A percentile compares a stretch with the other conserved stretches of the same genome.
phyloP scores from a whole-genome alignment of 305 asterid species.

The Solanum hybrid region DNA sequence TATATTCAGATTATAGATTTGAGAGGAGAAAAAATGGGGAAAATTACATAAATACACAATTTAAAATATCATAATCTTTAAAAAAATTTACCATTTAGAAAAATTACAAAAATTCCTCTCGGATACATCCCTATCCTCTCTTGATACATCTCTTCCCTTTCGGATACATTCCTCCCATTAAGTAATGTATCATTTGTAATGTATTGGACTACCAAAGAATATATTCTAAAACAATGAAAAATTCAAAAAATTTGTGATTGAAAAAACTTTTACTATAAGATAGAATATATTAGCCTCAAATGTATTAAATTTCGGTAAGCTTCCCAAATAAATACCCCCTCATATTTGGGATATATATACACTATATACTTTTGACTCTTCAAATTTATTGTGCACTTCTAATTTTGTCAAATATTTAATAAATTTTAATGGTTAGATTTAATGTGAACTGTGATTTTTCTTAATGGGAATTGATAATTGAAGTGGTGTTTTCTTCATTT shows the following conservation, averaged over 20 bases:
- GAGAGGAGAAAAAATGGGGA: background rate
- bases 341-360: too few species aligned
- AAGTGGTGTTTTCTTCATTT: background rate
- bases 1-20: background rate
- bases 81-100: background rate
- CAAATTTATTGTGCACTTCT: background rate
- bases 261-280: too few species aligned
- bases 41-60: background rate
- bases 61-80: too few species aligned
- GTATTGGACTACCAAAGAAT: too few species aligned
- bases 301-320: background rate
- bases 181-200: background rate
- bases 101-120: too few species aligned
- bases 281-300: too few species aligned
- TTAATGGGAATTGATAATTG: background rate
- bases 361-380: background rate
- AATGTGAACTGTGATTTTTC: background rate
- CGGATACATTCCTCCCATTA: too few species aligned
- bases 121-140: too few species aligned
- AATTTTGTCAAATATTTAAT: background rate
- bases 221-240: background rate
- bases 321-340: background rate
- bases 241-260: accelerated
- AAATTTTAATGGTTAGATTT: background rate
- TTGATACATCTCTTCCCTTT: too few species aligned